A percentile compares a stretch with the other conserved stretches of the same genome.
These are phyloP conservation scores for Pythium volutum DNA, from an alignment of 352 stramenopile species.

Conservation along the genomic window DNA sequence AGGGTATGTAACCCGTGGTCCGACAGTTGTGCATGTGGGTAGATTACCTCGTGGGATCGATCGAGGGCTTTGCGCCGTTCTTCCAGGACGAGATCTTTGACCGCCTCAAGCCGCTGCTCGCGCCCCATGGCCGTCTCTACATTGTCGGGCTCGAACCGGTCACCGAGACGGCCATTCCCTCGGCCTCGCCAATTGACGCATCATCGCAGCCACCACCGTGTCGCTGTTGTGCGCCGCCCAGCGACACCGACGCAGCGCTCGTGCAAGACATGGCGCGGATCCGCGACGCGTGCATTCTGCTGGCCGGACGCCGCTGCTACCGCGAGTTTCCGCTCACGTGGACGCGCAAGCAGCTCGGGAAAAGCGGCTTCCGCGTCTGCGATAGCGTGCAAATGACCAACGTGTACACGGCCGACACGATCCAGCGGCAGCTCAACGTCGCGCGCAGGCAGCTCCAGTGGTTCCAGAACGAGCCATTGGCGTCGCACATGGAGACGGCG, in stretches of 20 bases:
- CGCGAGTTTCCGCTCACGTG: conserved; percentile 79
- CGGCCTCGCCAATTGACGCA: not conserved
- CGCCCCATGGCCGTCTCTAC: conserved; percentile 65
- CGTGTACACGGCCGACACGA: conserved; percentile 65
- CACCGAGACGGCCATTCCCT: conserved; percentile 27
- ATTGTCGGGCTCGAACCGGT: conserved; percentile 73
- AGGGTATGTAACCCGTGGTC: too few relatives aligned
- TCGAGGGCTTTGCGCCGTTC: conserved; percentile 85
- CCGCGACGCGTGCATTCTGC: conserved; percentile 74
- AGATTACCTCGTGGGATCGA: conserved; percentile 86
- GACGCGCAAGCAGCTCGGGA: conserved; percentile 52
- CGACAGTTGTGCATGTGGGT: too few relatives aligned
- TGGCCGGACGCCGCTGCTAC: conserved; percentile 71
- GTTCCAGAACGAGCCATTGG: conserved; percentile 43
- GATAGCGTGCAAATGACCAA: conserved; percentile 65
- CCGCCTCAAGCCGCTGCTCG: conserved; percentile 48
- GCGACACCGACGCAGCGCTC: conserved; percentile 28
- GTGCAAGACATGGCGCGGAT: conserved; percentile 42
- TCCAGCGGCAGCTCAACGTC: conserved; percentile 83
- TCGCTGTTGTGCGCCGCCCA: conserved; percentile 21
- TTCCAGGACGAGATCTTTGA: conserved; percentile 82
- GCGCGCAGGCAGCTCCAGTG: conserved; percentile 62
- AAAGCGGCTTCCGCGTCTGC: conserved; percentile 36
- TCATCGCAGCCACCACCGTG: conserved; percentile 9
- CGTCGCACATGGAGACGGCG: conserved; percentile 22